Evolutionary conservation across 345 rosid species (phyloP).

Genomic region (Eutrema yunnanense): DNA sequence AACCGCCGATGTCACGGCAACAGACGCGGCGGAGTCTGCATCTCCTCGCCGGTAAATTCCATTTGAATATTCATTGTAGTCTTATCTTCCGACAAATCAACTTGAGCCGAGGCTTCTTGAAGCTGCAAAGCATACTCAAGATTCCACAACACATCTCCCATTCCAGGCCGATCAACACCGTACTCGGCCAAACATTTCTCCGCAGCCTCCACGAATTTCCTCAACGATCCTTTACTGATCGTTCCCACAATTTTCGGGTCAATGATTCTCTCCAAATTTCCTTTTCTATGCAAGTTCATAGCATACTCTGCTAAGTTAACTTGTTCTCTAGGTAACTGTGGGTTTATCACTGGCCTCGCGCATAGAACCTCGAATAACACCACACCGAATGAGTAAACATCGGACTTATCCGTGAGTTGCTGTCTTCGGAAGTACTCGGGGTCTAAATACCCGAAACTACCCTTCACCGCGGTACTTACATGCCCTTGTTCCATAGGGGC

Average conservation of each 20-base stretch:
- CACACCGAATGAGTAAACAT: constrained; percentile 87
- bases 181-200: constrained; percentile 82
- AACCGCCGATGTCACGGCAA: constrained; percentile 1
- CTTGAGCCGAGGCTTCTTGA: constrained; percentile 50
- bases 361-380: constrained; percentile 75
- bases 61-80: constrained; percentile 23
- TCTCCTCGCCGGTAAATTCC: constrained; percentile 10
- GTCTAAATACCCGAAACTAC: constrained; percentile 84
- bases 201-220: constrained; percentile 65
- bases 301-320: constrained; percentile 83
- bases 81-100: constrained; percentile 37
- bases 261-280: constrained; percentile 51
- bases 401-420: constrained; percentile 79
- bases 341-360: constrained; percentile 68
- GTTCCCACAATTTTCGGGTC: constrained; percentile 51
- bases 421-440: constrained; percentile 83
- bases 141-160: constrained; percentile 87
- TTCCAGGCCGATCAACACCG: constrained; percentile 78
- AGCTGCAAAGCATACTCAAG: constrained; percentile 82
- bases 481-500: constrained; percentile 63
- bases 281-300: constrained; percentile 60
- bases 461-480: constrained; percentile 87
- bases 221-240: constrained; percentile 46
- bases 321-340: constrained; percentile 57
- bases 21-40: constrained; percentile 5